phyloP scores from a whole-genome alignment of 768 basidiomycete species.

The Lentinula edodes region DNA sequence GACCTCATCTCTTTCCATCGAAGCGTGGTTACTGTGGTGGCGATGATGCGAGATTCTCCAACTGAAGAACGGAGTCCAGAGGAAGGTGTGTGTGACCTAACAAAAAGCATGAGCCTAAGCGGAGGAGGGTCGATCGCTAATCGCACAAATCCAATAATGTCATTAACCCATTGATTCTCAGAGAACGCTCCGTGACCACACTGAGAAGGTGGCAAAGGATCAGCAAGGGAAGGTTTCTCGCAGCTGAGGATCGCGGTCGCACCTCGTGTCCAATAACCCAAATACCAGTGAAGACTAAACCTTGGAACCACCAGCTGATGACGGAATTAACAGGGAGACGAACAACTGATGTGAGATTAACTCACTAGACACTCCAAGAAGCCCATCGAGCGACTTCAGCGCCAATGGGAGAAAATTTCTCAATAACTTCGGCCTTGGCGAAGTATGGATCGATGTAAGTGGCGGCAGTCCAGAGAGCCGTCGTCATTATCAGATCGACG shows the following conservation, averaged over 20 bases:
- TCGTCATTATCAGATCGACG: slow-evolving; percentile 42
- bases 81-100: slow-evolving; percentile 13
- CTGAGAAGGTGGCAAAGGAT: slow-evolving; percentile 20
- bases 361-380: slow-evolving; percentile 44
- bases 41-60: slow-evolving; percentile 23
- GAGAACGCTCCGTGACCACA: slow-evolving; percentile 57
- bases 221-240: neutral
- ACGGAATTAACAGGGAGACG: neutral
- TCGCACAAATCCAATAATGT: slow-evolving; percentile 45
- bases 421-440: slow-evolving; percentile 14
- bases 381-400: slow-evolving; percentile 35
- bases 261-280: slow-evolving; percentile 61
- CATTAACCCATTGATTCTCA: slow-evolving; percentile 39
- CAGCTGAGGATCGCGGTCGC: slow-evolving; percentile 1
- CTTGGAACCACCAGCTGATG: slow-evolving; percentile 56
- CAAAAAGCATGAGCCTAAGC: neutral
- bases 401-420: slow-evolving; percentile 26
- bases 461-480: slow-evolving; percentile 35
- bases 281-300: slow-evolving; percentile 51
- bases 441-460: slow-evolving; percentile 40
- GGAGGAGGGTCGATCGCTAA: neutral
- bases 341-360: neutral
- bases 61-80: slow-evolving; percentile 18
- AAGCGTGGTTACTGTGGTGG: slow-evolving; percentile 20
- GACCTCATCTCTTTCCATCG: slow-evolving; percentile 21